Percentiles rank a stretch among this genome's conserved stretches.
Evolutionary conservation across 1,284 basidiomycete genomes (phyloP).

Genomic region (Clitocybe nebularis): DNA sequence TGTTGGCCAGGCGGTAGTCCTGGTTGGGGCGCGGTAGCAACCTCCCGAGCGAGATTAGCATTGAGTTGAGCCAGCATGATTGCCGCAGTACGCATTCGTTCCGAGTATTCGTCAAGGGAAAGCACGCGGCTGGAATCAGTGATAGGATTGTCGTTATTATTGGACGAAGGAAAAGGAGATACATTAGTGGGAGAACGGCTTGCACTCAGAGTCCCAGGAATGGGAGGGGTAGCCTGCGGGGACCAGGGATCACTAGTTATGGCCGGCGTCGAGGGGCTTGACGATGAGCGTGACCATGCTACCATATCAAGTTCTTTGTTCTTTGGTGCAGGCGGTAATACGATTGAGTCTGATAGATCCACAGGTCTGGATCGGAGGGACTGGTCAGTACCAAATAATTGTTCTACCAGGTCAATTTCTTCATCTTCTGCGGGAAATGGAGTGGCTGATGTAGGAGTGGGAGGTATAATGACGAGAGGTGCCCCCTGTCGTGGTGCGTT

Average conservation of each 20-base stretch:
- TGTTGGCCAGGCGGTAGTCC: conserved; percentile 12
- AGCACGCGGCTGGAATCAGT: conserved; percentile 26
- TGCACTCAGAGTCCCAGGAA: conserved; percentile 9
- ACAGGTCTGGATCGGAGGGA: conserved; percentile 66
- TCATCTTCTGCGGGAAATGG: conserved; percentile 52
- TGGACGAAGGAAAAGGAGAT: conserved; percentile 7
- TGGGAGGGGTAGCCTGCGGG: conserved; percentile 10
- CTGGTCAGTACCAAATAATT: conserved; percentile 79
- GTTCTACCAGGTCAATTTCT: conserved; percentile 93
- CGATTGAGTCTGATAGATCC: conserved; percentile 77
- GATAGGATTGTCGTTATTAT: conserved; percentile 11
- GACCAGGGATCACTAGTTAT: conserved; percentile 21
- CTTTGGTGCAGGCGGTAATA: conserved; percentile 77
- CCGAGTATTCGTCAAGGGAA: conserved; percentile 93
- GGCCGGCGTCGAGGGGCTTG: conserved; percentile 45
- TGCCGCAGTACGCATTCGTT: conserved; percentile 96
- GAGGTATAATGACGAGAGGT: conserved; percentile 19
- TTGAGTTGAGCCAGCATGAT: conserved; percentile 98
- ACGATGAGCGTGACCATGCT: conserved; percentile 71
- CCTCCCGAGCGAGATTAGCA: conserved; percentile 67
- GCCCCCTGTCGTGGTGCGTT: conserved; percentile 14
- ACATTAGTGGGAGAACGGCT: conserved; percentile 3
- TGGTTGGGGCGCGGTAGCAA: conserved; percentile 31
- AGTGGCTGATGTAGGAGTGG: conserved; percentile 23
- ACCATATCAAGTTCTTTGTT: conserved; percentile 86